Evolutionary conservation across 2,329 filamentous ascomycete species (phyloP).

Genomic region (Ustulina deusta): DNA sequence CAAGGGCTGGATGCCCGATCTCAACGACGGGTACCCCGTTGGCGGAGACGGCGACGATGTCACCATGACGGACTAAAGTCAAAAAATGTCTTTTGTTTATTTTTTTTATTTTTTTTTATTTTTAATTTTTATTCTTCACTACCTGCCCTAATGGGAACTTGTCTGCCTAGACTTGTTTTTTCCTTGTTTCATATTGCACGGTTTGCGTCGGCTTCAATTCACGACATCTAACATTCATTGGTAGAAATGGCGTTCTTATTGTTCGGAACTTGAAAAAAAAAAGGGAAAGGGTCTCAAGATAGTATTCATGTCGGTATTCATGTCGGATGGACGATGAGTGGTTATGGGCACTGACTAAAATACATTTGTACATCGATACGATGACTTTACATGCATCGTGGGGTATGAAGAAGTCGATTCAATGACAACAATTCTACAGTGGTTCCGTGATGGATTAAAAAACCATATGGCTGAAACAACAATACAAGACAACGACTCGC

Average conservation of each 20-base stretch:
- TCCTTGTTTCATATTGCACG: neutral
- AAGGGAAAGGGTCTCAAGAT: neutral
- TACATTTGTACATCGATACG: constrained; percentile 1
- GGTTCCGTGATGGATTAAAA: too few relatives aligned
- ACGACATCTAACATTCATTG: neutral
- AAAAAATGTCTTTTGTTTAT: neutral
- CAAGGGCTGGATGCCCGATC: constrained; percentile 90
- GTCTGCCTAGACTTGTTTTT: neutral
- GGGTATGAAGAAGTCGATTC: neutral
- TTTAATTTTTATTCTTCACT: too few relatives aligned
- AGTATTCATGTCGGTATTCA: constrained; percentile 12
- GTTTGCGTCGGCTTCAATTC: neutral
- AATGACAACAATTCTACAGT: neutral
- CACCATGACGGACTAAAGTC: constrained; percentile 43
- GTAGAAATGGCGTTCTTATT: constrained; percentile 18
- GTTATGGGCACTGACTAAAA: neutral
- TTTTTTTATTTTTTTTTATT: neutral
- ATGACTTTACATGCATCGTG: neutral
- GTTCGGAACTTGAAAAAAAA: neutral
- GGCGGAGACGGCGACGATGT: constrained; percentile 44
- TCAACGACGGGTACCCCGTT: constrained; percentile 53
- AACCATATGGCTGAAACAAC: too few relatives aligned
- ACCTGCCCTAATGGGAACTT: neutral
- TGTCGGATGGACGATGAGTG: neutral
- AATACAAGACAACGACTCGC: too few relatives aligned